These are phyloP conservation scores for Aspergillus costaricaensis DNA, from an alignment of 2,329 filamentous ascomycete genomes.

Conservation along the genomic window DNA sequence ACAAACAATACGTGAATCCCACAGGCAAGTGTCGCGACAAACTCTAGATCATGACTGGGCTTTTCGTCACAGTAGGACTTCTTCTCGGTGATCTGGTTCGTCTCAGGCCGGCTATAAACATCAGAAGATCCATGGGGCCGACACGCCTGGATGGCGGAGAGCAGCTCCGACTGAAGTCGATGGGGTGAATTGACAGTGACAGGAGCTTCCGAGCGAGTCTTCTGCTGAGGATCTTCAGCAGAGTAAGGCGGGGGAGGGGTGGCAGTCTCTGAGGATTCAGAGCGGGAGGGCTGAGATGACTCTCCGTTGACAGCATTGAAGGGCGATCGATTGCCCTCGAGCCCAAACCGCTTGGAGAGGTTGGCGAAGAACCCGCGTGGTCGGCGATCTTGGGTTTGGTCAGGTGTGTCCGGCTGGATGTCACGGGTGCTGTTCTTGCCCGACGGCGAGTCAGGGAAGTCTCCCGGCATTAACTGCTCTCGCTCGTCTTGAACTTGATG, in stretches of 20 bases:
- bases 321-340: constrained; percentile 54
- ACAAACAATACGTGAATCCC: constrained; percentile 74
- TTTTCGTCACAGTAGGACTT: constrained; percentile 82
- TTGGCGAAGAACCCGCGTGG: constrained; percentile 66
- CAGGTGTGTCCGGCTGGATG: constrained; percentile 25
- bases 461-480: constrained; percentile 67
- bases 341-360: constrained; percentile 67
- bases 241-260: constrained; percentile 46
- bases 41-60: constrained; percentile 71
- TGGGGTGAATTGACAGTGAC: constrained; percentile 40
- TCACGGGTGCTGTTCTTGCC: constrained; percentile 32
- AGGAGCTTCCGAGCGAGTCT: constrained; percentile 34
- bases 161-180: constrained; percentile 54
- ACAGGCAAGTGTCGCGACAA: constrained; percentile 68
- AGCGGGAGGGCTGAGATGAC: constrained; percentile 25
- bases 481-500: constrained; percentile 33
- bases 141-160: constrained; percentile 76
- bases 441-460: constrained; percentile 69
- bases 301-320: constrained; percentile 26
- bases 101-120: constrained; percentile 72
- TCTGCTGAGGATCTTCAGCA: constrained; percentile 36
- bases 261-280: constrained; percentile 22
- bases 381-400: constrained; percentile 45
- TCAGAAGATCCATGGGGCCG: constrained; percentile 72
- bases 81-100: constrained; percentile 75